Evolutionary conservation across 768 basidiomycete genomes (phyloP).

Genomic region (Russula foetens): DNA sequence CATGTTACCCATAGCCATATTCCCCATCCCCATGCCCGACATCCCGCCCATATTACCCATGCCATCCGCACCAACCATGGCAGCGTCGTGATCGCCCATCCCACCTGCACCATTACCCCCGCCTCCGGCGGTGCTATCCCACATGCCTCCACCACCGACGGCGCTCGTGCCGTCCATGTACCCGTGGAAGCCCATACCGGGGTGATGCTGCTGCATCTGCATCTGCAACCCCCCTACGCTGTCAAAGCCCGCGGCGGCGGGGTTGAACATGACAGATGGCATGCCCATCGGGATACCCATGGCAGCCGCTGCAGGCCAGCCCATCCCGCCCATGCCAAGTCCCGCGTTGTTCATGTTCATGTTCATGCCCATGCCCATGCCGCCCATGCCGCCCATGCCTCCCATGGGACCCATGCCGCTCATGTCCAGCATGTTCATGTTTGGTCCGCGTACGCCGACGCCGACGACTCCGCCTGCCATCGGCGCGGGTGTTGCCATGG

Average conservation of each 20-base stretch:
- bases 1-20: conserved; percentile 23
- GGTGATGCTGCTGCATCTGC: not conserved
- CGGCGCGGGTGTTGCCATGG: not conserved
- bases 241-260: not conserved
- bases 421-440: conserved; percentile 19
- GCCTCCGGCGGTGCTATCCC: conserved; percentile 24
- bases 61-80: not conserved
- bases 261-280: conserved; percentile 13
- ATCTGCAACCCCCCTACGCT: conserved; percentile 6
- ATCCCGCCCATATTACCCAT: no score
- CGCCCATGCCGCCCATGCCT: conserved; percentile 3
- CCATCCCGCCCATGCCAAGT: conserved; percentile 23
- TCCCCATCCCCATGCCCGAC: conserved; percentile 17
- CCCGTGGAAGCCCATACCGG: conserved; percentile 25
- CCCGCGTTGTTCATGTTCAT: no score
- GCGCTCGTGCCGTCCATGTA: conserved; percentile 22
- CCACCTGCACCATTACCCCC: conserved; percentile 15
- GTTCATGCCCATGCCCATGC: conserved; percentile 11
- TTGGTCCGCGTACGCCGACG: conserved; percentile 22
- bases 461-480: not conserved
- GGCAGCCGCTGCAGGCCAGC: conserved; percentile 19
- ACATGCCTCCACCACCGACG: conserved; percentile 23
- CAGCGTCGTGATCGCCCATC: conserved; percentile 29
- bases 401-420: conserved; percentile 2
- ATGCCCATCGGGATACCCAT: conserved; percentile 20